Evolutionary conservation across 768 basidiomycete species (phyloP).

Genomic region (Infundibulicybe gibba): DNA sequence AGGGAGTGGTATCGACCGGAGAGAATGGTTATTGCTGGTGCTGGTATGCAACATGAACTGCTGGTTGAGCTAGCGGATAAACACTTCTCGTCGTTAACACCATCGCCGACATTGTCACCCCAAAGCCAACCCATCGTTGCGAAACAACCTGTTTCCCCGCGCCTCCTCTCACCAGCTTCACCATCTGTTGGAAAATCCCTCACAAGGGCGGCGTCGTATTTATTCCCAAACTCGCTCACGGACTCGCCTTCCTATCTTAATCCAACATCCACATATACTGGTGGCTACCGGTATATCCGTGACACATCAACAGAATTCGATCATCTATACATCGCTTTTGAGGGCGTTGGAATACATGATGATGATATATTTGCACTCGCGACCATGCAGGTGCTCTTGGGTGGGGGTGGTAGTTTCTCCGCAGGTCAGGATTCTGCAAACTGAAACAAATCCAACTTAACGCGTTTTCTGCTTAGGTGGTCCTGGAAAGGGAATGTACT

Average conservation of each 20-base stretch:
- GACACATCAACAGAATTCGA: slow-evolving; percentile 71
- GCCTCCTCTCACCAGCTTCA: slow-evolving; percentile 53
- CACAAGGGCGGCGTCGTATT: slow-evolving; percentile 75
- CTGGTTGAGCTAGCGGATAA: slow-evolving; percentile 84
- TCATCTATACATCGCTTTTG: slow-evolving; percentile 90
- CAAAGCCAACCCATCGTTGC: slow-evolving; percentile 21
- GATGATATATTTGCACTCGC: slow-evolving; percentile 92
- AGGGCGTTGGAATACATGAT: slow-evolving; percentile 87
- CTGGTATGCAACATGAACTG: slow-evolving; percentile 87
- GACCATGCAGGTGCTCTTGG: slow-evolving; percentile 91
- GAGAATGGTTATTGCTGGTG: slow-evolving; percentile 92
- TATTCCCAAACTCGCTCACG: slow-evolving; percentile 45
- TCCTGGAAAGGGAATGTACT: slow-evolving; percentile 99
- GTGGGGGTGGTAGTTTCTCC: slow-evolving; percentile 95
- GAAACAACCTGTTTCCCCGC: slow-evolving; percentile 38
- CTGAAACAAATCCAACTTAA: neutral
- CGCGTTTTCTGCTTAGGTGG: slow-evolving; percentile 52
- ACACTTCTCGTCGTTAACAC: slow-evolving; percentile 72
- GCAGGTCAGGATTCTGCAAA: slow-evolving; percentile 49
- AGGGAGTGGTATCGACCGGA: slow-evolving; percentile 89
- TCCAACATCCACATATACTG: slow-evolving; percentile 68
- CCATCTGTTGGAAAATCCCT: slow-evolving; percentile 61
- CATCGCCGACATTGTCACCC: slow-evolving; percentile 21
- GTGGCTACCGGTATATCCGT: slow-evolving; percentile 73
- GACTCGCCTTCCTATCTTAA: slow-evolving; percentile 16